Conservation (phyloP, 371 early-diverging fungal species). For the Saksenaea oblongispora region DNA sequence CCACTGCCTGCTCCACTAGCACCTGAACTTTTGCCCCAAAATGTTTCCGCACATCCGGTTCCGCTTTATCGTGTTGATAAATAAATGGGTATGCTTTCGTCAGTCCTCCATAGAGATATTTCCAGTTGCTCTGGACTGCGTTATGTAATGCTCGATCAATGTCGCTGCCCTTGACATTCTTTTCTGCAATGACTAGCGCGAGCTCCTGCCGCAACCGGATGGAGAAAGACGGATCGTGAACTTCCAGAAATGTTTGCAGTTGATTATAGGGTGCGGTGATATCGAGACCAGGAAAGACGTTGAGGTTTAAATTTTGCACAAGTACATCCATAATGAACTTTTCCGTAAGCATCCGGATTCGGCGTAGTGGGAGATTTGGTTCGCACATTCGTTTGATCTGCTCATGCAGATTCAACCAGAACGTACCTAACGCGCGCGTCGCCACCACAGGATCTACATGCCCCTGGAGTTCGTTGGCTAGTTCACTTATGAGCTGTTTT, state of each 20-base stretch:
- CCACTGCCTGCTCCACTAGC: slow-evolving; percentile 37
- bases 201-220: slow-evolving; percentile 31
- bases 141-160: slow-evolving; percentile 26
- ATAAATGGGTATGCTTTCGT: slow-evolving; percentile 28
- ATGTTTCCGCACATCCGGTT: slow-evolving; percentile 18
- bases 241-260: slow-evolving; percentile 19
- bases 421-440: slow-evolving; percentile 27
- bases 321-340: slow-evolving; percentile 58
- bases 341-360: slow-evolving; percentile 60
- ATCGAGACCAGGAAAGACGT: slow-evolving; percentile 18
- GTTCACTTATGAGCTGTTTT: slow-evolving; percentile 19
- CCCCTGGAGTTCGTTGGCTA: slow-evolving; percentile 29
- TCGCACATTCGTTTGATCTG: slow-evolving; percentile 26
- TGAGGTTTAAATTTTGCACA: slow-evolving; percentile 43
- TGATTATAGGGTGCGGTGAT: slow-evolving; percentile 12
- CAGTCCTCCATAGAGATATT: slow-evolving; percentile 18
- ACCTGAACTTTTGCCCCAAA: slow-evolving; percentile 32
- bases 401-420: slow-evolving; percentile 43
- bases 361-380: slow-evolving; percentile 36
- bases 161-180: slow-evolving; percentile 21
- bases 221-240: slow-evolving; percentile 15
- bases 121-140: slow-evolving; percentile 32
- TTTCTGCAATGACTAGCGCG: slow-evolving; percentile 12
- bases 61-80: slow-evolving; percentile 19
- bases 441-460: slow-evolving; percentile 25